Evolutionary conservation across 768 basidiomycete species (phyloP).

Genomic region (Hypsizygus marmoreus): DNA sequence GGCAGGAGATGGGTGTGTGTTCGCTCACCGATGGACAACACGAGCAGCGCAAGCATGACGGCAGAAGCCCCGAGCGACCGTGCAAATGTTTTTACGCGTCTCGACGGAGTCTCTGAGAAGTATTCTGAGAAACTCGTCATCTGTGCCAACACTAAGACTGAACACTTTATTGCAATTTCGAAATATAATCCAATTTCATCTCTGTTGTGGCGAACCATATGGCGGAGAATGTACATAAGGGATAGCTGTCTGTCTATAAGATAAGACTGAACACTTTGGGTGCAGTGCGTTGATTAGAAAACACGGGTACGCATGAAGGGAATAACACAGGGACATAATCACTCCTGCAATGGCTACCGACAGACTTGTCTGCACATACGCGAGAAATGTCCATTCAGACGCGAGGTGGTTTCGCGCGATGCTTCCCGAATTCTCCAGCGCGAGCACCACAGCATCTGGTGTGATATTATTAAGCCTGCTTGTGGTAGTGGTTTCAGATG

Average conservation of each 20-base stretch:
- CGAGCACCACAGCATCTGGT: constrained; percentile 7
- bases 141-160: constrained; percentile 42
- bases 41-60: constrained; percentile 34
- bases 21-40: constrained; percentile 33
- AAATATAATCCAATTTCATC: too few relatives aligned
- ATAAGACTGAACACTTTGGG: too few relatives aligned
- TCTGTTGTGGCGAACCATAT: too few relatives aligned
- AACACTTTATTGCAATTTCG: background rate
- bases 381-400: constrained; percentile 51
- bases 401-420: constrained; percentile 57
- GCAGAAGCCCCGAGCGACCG: constrained; percentile 48
- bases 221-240: too few relatives aligned
- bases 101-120: constrained; percentile 2
- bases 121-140: constrained; percentile 41
- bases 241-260: too few relatives aligned
- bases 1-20: background rate
- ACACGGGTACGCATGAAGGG: background rate
- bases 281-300: background rate
- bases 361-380: constrained; percentile 52
- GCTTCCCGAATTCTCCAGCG: constrained; percentile 46
- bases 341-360: constrained; percentile 48
- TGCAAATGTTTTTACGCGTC: constrained; percentile 19
- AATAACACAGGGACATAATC: constrained; percentile 24
- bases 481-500: too few relatives aligned
- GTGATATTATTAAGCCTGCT: too few relatives aligned